Base-by-base conservation (phyloP, 495 filamentous ascomycete species). In the Symbiotaphrina buchneri region DNA sequence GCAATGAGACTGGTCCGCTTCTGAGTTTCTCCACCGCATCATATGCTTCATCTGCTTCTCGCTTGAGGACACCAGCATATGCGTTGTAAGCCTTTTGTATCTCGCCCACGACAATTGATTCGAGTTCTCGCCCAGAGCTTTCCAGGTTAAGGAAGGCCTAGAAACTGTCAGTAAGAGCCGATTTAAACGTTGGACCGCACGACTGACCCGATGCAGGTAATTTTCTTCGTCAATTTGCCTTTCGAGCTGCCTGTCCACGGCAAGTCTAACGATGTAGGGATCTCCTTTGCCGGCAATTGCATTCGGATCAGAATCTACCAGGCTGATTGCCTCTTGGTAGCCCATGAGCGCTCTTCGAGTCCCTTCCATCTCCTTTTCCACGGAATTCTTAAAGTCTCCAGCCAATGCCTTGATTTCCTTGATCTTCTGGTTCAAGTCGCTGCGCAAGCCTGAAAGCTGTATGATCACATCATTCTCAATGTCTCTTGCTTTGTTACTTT, bases 71-170 rank as follows among this genome's bases (percentile, higher is more conserved):
- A 32, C 71, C 70, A 15, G 84, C 75, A 41, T 90, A 84, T 2
- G 79, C 80, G 43, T 82, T 90, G 53, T 95, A 94, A 3, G 83
- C 77, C 44, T 94, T 94, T 41, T 97, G 83, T 32, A 97, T 93
- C 48, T 97, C 90, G 40, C 80, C 74, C 30, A 97, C 79, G 4
- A 97, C 77, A 40, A 97, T 95, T 2, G 75, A 75, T 49, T 97
- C 87, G 2, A 97, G 59, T 47, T 97, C 87, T 32, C 83, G 72
- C 10, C 87, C 87, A 13, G 90, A 95, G 44, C 68, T 74, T 56
- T 97, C 90, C 17, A 97, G 59, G 46, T 97, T 97, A 35, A 93
- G 55, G 46, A 84, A 94, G 11, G 87, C 87, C 83, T 93, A 15
- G 20, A 27, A 28, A 31, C 18, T 17, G 22, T 42, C 37, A 49